A percentile compares a stretch with the other conserved stretches of the same genome.
Conservation (phyloP, 768 basidiomycete genomes). For the Amanita exitialis region DNA sequence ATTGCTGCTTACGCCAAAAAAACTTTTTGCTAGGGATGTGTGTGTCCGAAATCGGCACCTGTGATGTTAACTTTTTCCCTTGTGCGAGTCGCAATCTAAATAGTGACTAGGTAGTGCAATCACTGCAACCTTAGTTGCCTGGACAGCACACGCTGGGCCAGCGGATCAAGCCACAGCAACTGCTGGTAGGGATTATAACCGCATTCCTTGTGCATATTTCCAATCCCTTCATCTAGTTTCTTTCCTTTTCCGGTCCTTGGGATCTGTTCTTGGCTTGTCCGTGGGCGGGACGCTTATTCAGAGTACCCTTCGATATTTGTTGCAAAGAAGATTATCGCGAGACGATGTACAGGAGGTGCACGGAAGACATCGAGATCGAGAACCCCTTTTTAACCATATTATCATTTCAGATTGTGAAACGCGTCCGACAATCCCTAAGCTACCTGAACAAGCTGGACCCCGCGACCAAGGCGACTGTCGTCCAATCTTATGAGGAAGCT, state of each 20-base stretch:
- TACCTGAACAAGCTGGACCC: slow-evolving; percentile 36
- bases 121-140: slow-evolving; percentile 47
- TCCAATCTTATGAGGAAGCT: slow-evolving; percentile 32
- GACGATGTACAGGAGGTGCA: slow-evolving; percentile 47
- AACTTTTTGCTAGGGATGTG: slow-evolving; percentile 22
- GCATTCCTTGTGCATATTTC: background rate
- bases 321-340: slow-evolving; percentile 31
- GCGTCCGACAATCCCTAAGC: slow-evolving; percentile 38
- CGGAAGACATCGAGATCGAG: slow-evolving; percentile 7
- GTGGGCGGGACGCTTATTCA: slow-evolving; percentile 49
- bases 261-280: slow-evolving; percentile 47
- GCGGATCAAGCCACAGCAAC: slow-evolving; percentile 58
- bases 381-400: background rate
- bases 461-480: slow-evolving; percentile 23
- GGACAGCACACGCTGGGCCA: slow-evolving; percentile 54
- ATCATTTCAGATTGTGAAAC: slow-evolving; percentile 33
- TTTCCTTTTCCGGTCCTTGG: slow-evolving; percentile 58
- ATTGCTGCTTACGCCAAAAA: background rate
- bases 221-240: slow-evolving; percentile 28
- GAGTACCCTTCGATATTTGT: slow-evolving; percentile 31
- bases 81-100: background rate
- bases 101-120: slow-evolving; percentile 31
- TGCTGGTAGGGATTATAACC: slow-evolving; percentile 29
- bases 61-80: slow-evolving; percentile 13
- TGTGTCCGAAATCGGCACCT: slow-evolving; percentile 28